Base-by-base conservation (phyloP, 2,329 filamentous ascomycete species). In the Diaporthe australafricana region DNA sequence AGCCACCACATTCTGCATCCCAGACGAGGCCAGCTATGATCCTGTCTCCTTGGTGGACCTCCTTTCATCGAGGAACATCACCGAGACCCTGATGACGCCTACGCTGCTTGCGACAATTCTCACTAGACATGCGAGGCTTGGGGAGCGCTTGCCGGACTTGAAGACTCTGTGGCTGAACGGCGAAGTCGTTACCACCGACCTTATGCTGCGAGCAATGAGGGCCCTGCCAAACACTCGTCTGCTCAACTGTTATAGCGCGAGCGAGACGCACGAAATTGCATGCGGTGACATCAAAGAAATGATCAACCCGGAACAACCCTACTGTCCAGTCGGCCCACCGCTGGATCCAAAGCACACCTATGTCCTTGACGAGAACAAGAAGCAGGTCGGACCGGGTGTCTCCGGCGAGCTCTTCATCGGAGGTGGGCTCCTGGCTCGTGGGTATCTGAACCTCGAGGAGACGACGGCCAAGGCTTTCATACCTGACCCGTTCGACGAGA, bases 81-180 rank as follows among this genome's bases (percentile, higher is more conserved):
- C 93, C 20, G 93, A 96, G 79, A 95, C 93, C 20, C 87, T 96
- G 68, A 95, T 95, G 92, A 95, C 93, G 0, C 93, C 93, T 0
- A 95, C 93, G 0, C 87, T 96, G 17, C 85, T 96, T 56, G 91
- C 93, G 32, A 92, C 93, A 2, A 90, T 95, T 3, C 87, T 96
- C 22, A 87, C 92, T 1, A 88, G 92, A 53, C 91, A 94, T 79
- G 85, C 91, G 9, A 86, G 91, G 55, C 87, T 95, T 66, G 89
- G 87, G 22, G 82, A 85, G 32, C 87, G 89, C 52, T 85, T 95
- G 11, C 90, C 92, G 9, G 81, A 92, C 22, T 83, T 96, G 70
- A 89, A 88, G 55, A 93, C 91, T 0, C 81, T 95, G 38, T 95
- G 93, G 93, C 85, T 96, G 38, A 73, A 96, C 76, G 93, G 93